Evolutionary conservation across 78 protist genomes (phyloP), one percentile per base, ranked within the genome.

Genomic region (Creolimax fragrantissima): DNA sequence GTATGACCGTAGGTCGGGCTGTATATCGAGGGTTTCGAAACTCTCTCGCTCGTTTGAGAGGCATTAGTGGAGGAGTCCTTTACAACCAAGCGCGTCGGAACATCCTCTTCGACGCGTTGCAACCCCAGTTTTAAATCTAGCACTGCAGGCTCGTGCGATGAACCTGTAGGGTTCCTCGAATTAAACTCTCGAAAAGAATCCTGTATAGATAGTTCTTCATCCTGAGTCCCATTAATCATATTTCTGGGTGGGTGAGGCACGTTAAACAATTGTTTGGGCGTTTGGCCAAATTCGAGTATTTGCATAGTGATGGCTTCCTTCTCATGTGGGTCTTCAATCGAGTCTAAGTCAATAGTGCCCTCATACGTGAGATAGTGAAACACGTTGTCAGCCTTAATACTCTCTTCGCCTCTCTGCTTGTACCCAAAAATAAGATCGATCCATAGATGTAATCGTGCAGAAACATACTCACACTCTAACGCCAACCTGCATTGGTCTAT

Each of bases 261-360:
- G 42, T 2, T 45, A 95, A 98, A 98, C 11, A 99, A 90, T 94
- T 98, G 99, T n/a, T 7, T 3, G 3, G 99, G 99, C 0, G 97
- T 95, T 92, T 99, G 99, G 7, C 99, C 99, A 90, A 99, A 99
- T 85, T 97, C 96, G 11, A 58, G 24, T 58, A 98, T 95, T 89
- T 98, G 99, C 17, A 93, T 84, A n/a, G 92, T 95, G 37, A 95
- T 35, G 47, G 94, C 67, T 84, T 6, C 84, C 35, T 96, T 85
- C 42, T 93, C 95, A 32, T 41, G 45, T 37, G 95, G 95, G 85
- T 97, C 98, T 4, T 36, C 37, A 84, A 97, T 94, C 47, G 95
- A 35, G 67, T 92, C 98, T 36, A 97, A 86, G 81, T 97, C 96
- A 35, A 96, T 96, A 17, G 92, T 92, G n/a, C 97, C 98, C 88